These are phyloP conservation scores for Pleurotus salmoneostramineus DNA, from an alignment of 768 basidiomycete genomes.

Conservation along the genomic window DNA sequence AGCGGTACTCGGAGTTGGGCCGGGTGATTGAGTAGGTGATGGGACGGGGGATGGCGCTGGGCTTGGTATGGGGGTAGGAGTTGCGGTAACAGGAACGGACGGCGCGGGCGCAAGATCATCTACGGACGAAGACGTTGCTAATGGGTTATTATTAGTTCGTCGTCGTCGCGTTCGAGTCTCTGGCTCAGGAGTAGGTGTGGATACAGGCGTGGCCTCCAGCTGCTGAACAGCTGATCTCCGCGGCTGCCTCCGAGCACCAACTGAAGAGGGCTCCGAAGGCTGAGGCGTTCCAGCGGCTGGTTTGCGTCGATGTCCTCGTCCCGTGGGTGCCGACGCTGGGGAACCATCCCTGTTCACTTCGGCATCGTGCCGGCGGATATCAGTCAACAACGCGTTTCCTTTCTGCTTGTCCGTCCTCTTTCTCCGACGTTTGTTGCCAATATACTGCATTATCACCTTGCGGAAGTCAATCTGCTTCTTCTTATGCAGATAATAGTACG, in stretches of 20 bases:
- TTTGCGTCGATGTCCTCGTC: conserved; percentile 32
- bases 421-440: conserved; percentile 62
- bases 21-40: not conserved
- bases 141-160: conserved; percentile 24
- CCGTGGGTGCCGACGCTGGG: conserved; percentile 27
- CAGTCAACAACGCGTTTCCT: conserved; percentile 76
- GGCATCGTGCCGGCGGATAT: conserved; percentile 76
- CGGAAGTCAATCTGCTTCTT: conserved; percentile 84
- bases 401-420: conserved; percentile 68
- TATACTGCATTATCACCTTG: conserved; percentile 63
- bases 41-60: not conserved
- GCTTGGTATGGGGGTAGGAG: not conserved
- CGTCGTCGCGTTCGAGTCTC: conserved; percentile 43
- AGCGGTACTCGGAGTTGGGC: not conserved
- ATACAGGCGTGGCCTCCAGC: conserved; percentile 45
- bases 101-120: conserved; percentile 27
- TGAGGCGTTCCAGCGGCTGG: conserved; percentile 12
- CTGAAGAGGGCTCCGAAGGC: conserved; percentile 11
- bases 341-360: conserved; percentile 39
- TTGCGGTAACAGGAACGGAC: conserved; percentile 5
- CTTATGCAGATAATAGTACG: conserved; percentile 95
- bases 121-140: conserved; percentile 23
- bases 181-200: conserved; percentile 70
- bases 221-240: conserved; percentile 37
- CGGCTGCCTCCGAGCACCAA: conserved; percentile 28